Percentiles rank a stretch among this genome's conserved stretches.
Conservation (phyloP, 2,329 filamentous ascomycete genomes). For the Nemania diffusa region DNA sequence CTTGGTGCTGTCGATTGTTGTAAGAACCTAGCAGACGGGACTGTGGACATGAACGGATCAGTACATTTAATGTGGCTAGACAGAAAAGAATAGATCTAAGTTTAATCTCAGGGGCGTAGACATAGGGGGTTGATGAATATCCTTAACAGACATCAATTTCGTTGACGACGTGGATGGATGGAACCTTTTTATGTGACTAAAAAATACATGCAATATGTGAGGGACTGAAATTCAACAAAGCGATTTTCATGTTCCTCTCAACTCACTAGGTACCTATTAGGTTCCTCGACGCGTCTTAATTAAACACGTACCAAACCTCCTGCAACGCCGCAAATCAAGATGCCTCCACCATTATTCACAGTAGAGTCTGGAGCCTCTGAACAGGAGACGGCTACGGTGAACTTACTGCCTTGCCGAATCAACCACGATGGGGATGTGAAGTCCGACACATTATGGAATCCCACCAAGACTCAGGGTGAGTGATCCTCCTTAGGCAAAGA, state of each 20-base stretch:
- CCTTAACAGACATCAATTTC: too few relatives aligned
- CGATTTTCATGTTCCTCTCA: not conserved
- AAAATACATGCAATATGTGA: not conserved
- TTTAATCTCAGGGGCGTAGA: too few relatives aligned
- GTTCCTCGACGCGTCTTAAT: conserved; percentile 24
- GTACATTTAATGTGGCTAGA: too few relatives aligned
- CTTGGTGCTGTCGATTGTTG: not conserved
- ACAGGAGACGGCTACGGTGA: conserved; percentile 41
- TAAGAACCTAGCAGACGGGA: too few relatives aligned
- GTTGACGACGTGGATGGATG: too few relatives aligned
- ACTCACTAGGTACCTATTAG: not conserved
- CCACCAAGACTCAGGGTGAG: conserved; percentile 60
- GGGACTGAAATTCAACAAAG: not conserved
- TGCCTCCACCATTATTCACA: conserved; percentile 46
- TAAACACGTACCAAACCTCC: not conserved
- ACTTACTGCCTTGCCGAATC: conserved; percentile 83
- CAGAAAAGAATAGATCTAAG: too few relatives aligned
- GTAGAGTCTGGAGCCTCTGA: conserved; percentile 36
- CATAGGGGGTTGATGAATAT: too few relatives aligned
- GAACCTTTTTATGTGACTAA: not conserved
- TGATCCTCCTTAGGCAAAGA: conserved; percentile 35
- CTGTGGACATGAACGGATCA: too few relatives aligned
- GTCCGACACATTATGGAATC: conserved; percentile 76
- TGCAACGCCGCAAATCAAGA: conserved; percentile 25
- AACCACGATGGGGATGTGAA: conserved; percentile 80